phyloP scores from a whole-genome alignment of 192 early-diverging fungal species.

The Thamnidium elegans region DNA sequence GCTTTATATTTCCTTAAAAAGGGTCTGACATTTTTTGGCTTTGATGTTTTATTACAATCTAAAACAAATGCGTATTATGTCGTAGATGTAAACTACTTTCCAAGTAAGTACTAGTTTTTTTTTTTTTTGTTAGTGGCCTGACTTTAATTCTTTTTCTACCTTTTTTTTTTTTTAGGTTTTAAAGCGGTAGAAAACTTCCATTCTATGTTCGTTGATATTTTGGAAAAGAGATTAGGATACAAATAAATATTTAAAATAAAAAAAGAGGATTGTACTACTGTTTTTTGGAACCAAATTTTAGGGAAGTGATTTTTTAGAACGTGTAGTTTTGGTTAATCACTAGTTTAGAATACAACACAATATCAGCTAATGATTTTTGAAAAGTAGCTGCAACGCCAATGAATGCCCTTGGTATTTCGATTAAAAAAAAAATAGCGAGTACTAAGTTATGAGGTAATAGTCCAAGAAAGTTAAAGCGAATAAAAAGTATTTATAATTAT shows the following conservation, averaged over 20 bases:
- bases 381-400: no score
- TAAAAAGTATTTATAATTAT: no score
- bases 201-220: conserved; percentile 14
- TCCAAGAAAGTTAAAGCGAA: no score
- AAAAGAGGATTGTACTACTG: no score
- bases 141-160: background rate
- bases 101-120: conserved; percentile 27
- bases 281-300: no score
- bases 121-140: background rate
- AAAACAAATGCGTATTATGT: conserved; percentile 28
- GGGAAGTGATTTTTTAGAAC: no score
- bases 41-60: conserved; percentile 34
- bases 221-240: conserved; percentile 16
- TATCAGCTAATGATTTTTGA: no score
- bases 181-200: conserved; percentile 23
- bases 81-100: conserved; percentile 42
- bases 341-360: no score
- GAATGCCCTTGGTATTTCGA: no score
- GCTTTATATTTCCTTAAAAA: background rate
- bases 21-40: conserved; percentile 42
- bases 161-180: conserved; percentile 14
- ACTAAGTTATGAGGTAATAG: no score
- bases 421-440: no score
- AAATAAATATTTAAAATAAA: background rate
- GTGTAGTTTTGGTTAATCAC: no score